Evolutionary conservation across 2,329 filamentous ascomycete species (phyloP).

Genomic region (Echinosphaeria canescens): DNA sequence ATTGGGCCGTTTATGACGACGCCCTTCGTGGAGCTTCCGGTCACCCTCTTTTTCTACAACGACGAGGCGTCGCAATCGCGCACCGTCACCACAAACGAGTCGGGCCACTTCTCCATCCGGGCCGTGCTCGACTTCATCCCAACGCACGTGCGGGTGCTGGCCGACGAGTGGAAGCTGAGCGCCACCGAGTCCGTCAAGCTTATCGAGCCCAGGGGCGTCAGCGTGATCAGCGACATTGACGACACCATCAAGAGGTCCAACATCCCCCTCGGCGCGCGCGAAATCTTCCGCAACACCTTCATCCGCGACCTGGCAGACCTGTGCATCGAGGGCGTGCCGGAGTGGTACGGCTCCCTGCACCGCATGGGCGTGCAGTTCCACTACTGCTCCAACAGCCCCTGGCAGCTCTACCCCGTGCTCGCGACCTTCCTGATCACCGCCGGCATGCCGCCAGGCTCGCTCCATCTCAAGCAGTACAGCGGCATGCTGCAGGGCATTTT

Average conservation of each 20-base stretch:
- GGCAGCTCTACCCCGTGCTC: slow-evolving; percentile 87
- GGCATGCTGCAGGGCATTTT: slow-evolving; percentile 98
- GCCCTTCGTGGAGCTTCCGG: slow-evolving; percentile 52
- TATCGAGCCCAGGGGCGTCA: slow-evolving; percentile 61
- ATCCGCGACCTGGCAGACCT: slow-evolving; percentile 67
- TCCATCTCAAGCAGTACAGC: slow-evolving; percentile 89
- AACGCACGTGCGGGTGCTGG: slow-evolving; percentile 71
- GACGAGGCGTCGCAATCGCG: slow-evolving; percentile 61
- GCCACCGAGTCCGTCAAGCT: slow-evolving; percentile 58
- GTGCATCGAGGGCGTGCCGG: slow-evolving; percentile 65
- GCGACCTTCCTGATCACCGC: slow-evolving; percentile 66
- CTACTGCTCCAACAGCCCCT: slow-evolving; percentile 98
- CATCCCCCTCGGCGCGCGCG: slow-evolving; percentile 66
- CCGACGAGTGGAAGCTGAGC: slow-evolving; percentile 67
- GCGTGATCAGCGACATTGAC: slow-evolving; percentile 92
- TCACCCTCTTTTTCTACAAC: slow-evolving; percentile 94
- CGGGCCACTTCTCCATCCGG: slow-evolving; percentile 69
- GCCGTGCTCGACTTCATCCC: slow-evolving; percentile 77
- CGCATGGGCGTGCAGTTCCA: slow-evolving; percentile 73
- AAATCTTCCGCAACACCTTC: slow-evolving; percentile 94
- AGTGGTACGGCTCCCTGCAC: slow-evolving; percentile 70
- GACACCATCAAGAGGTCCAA: slow-evolving; percentile 95
- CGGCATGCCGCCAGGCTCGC: slow-evolving; percentile 66
- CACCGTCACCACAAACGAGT: slow-evolving; percentile 68
- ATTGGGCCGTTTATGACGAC: slow-evolving; percentile 80